phyloP scores from a whole-genome alignment of 116 monocot genomes.

The Iris pallida region DNA sequence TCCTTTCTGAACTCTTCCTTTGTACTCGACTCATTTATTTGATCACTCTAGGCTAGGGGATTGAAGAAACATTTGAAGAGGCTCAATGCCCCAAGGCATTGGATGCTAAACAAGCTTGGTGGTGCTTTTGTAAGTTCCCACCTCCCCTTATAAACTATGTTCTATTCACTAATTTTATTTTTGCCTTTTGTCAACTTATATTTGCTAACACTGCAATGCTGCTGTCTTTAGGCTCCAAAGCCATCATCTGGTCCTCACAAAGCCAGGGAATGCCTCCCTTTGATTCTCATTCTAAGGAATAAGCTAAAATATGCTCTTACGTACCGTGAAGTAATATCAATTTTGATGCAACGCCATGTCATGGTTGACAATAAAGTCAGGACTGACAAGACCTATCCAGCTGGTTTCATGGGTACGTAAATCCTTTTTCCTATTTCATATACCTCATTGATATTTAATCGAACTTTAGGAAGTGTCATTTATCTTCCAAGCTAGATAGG shows the following conservation, averaged over 20 bases:
- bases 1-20: too few species aligned
- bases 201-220: background rate
- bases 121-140: slow-evolving; percentile 40
- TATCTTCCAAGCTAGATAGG: background rate
- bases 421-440: background rate
- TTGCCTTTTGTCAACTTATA: background rate
- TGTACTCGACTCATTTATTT: background rate
- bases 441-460: background rate
- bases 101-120: slow-evolving; percentile 49
- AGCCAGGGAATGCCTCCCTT: slow-evolving; percentile 38
- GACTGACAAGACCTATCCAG: slow-evolving; percentile 67
- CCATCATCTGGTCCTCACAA: slow-evolving; percentile 58
- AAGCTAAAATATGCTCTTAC: slow-evolving; percentile 40
- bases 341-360: slow-evolving; percentile 63
- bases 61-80: slow-evolving; percentile 43
- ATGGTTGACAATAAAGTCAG: slow-evolving; percentile 65
- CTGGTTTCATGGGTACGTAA: slow-evolving; percentile 67
- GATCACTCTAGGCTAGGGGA: slow-evolving; percentile 26
- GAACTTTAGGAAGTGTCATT: background rate
- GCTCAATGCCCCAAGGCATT: slow-evolving; percentile 46
- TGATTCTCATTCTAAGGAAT: slow-evolving; percentile 35
- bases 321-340: slow-evolving; percentile 51
- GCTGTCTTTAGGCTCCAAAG: slow-evolving; percentile 23
- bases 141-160: too few species aligned
- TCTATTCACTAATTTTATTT: too few species aligned